Base-by-base conservation (phyloP, 352 stramenopile genomes). In the Lagenidium giganteum region DNA sequence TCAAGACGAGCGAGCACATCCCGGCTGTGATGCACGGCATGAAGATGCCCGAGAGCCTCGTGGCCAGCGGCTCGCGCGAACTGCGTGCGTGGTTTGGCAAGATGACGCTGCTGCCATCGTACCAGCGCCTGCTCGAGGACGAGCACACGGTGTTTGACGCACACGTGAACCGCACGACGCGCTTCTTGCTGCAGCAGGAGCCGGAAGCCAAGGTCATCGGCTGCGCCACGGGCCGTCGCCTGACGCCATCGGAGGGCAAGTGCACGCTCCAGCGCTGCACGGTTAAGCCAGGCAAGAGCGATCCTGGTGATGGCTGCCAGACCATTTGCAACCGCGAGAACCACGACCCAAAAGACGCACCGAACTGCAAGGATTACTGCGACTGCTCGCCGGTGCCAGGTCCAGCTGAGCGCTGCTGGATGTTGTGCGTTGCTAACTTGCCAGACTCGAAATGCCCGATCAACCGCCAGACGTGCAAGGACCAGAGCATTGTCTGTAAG, bases 21-120 rank as follows among this genome's bases (percentile, higher is more conserved):
- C 73, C 67, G 3, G 55, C 68, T 1, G 73, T 86, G 40, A 65
- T 70, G 57, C 73, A 86, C 44, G 70, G 50, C 23, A 84, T 87
- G 70, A 44, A 56, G 17, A 83, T 83, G 68, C 74, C 69, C 3
- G 47, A 61, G 23, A n/a, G n/a, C n/a, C n/a, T n/a, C n/a, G 42
- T 59, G 42, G 32, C 47, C 17, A 27, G 44, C 4, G 50, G 17
- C 8, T 43, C 51, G 8, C 67, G 62, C 21, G 55, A 57, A 6
- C 39, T 79, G 32, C 70, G 70, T 21, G 56, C 70, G 11, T 83
- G 64, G 62, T 83, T 83, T 20, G 67, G 70, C 22, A 83, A 83
- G 35, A 83, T 83, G 70, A 75, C 61, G 50, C 41, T 83, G 43
- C 45, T 83, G 36, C 62, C 67, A 5, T 31, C 63, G 12, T 68